Evolutionary conservation across 352 stramenopile genomes (phyloP), one percentile per base, ranked within the genome.

Genomic region (Elongisporangium anandrum): DNA sequence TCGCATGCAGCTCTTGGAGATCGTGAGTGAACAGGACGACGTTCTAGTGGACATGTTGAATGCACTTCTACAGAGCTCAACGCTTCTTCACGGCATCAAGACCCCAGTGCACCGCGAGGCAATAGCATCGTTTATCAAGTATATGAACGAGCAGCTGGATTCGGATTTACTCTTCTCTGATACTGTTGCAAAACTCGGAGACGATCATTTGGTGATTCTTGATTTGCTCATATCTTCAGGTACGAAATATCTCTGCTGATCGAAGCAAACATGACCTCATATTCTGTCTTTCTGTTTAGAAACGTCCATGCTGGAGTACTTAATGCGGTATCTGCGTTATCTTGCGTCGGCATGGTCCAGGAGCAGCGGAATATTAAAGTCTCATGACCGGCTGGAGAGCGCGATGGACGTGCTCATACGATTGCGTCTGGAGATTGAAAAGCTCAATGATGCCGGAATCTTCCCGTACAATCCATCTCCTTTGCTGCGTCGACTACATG

Each of bases 171-270:
- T 92, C n/a, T 92, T 92, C 66, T 62, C 69, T 3, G 69, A 84
- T 51, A 52, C 89, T 4, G 50, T 92, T 13, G 49, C 58, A 6
- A 73, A 59, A 0, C 65, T 92, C 34, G 68, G 72, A 34, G 59
- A 72, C 48, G 82, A 92, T 19, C 80, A 92, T 53, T 64, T 88
- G 23, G 74, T 92, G 10, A 38, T 92, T 9, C 59, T 92, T n/a
- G 82, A 92, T 41, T 66, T 88, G 49, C 63, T 92, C 38, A 80
- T 74, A 2, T 90, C 82, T 26, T 85, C 81, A n/a, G 82, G 81
- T 91, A 72, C 39, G 68, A 52, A n/a, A n/a, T n/a, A n/a, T n/a
- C n/a, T n/a, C n/a, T n/a, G n/a, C n/a, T n/a, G n/a, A n/a, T n/a
- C n/a, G n/a, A n/a, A n/a, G n/a, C n/a, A n/a, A n/a, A n/a, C n/a